Evolutionary conservation across 129 eudicot genomes (phyloP).

Genomic region (Deinandra increscens): DNA sequence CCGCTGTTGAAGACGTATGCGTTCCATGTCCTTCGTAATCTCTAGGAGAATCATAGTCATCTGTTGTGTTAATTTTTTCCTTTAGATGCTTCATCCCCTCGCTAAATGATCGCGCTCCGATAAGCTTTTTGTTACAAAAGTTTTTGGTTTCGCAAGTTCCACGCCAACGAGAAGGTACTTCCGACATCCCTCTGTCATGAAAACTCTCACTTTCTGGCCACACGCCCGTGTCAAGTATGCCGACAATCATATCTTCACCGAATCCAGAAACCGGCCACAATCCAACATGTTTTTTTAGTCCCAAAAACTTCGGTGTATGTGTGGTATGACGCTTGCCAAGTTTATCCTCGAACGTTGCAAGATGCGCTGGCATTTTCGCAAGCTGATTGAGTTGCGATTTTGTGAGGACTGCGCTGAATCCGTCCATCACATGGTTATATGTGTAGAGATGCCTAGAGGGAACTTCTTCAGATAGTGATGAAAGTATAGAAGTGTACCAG

Average conservation of each 20-base stretch:
- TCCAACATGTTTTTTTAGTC: slow-evolving; percentile 37
- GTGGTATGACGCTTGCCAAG: slow-evolving; percentile 48
- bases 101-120: slow-evolving; percentile 52
- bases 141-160: slow-evolving; percentile 41
- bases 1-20: slow-evolving; percentile 52
- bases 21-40: slow-evolving; percentile 54
- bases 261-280: slow-evolving; percentile 43
- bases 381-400: slow-evolving; percentile 33
- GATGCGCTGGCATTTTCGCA: slow-evolving; percentile 28
- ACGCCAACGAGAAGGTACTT: slow-evolving; percentile 51
- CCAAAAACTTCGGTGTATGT: slow-evolving; percentile 41
- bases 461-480: slow-evolving; percentile 33
- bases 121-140: slow-evolving; percentile 42
- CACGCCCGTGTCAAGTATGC: slow-evolving; percentile 48
- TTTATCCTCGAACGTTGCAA: slow-evolving; percentile 39
- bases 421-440: slow-evolving; percentile 42
- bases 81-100: slow-evolving; percentile 40
- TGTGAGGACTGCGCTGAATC: slow-evolving; percentile 42
- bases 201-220: slow-evolving; percentile 62
- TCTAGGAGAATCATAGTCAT: slow-evolving; percentile 52
- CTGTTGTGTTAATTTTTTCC: slow-evolving; percentile 27
- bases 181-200: slow-evolving; percentile 43
- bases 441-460: slow-evolving; percentile 44
- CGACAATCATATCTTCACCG: slow-evolving; percentile 52
- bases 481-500: slow-evolving; percentile 50